Evolutionary conservation across 257 asterid genomes (phyloP).

Genomic region (Paraleonurus japonicus): DNA sequence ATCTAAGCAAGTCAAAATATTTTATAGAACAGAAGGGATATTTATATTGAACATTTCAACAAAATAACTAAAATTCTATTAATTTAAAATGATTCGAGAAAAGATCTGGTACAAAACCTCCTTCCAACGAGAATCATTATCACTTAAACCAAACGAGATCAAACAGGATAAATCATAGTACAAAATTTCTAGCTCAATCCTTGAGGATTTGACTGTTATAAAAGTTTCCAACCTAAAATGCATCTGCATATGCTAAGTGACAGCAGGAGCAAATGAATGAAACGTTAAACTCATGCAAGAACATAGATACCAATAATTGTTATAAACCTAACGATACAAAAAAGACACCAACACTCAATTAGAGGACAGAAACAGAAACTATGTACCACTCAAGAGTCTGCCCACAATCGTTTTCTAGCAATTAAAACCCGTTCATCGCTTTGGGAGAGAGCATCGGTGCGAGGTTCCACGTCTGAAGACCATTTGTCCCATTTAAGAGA

Average conservation of each 20-base stretch:
- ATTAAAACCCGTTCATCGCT: conserved; percentile 71
- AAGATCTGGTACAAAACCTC: not conserved
- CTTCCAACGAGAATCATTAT: not conserved
- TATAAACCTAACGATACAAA: conserved; percentile 12
- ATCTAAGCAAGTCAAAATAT: not conserved
- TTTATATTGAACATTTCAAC: not conserved
- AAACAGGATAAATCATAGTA: not conserved
- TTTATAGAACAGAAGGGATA: not conserved
- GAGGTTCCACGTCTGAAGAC: conserved; percentile 78
- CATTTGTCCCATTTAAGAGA: conserved; percentile 83
- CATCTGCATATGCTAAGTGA: not conserved
- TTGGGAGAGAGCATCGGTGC: conserved; percentile 53
- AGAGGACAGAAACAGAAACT: conserved; percentile 10
- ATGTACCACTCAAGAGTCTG: conserved; percentile 29
- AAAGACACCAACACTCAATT: conserved; percentile 15
- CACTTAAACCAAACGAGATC: not conserved
- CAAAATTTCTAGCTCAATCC: conserved; percentile 21
- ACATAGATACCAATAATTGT: not conserved
- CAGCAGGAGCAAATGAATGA: conserved; percentile 5
- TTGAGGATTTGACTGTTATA: not conserved
- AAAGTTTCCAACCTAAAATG: not conserved
- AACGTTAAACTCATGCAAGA: conserved; percentile 25
- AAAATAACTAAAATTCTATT: not conserved
- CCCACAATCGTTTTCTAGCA: conserved; percentile 62
- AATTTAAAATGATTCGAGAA: not conserved